Evolutionary conservation across 768 basidiomycete genomes (phyloP), one percentile per base, ranked within the genome.

Genomic region (Suillus fuscotomentosus): DNA sequence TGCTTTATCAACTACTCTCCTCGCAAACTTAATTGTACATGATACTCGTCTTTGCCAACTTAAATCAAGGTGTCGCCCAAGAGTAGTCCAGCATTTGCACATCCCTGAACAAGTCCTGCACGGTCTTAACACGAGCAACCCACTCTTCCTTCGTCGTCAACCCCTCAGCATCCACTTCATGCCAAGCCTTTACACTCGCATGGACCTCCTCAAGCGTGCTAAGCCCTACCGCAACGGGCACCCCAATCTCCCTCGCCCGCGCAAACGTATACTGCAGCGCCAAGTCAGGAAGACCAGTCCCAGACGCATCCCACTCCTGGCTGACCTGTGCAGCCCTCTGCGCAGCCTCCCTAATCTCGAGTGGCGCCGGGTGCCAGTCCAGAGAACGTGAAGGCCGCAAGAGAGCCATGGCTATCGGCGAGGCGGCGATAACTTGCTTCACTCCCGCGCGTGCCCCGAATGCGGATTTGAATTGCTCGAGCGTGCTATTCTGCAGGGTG

Each of bases 321-420:
- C 73, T 72, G 27, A 64, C 70, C 8, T 71, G 66, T 15, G 72
- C 63, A 0, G 84, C 85, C 10, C 76, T 72, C 22, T 69, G 64
- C 9, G 80, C 81, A 0, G 84, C 86, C 14, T 76, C 74, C 34
- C 71, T 79, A 47, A 92, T 65, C 14, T 70, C 76, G 15, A 39
- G 39, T 22, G 92, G 83, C 7, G 92, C 91, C 17, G 93, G 92
- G 71, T 95, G 92, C 94, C 36, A 38, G 2, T 93, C 95, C 3
- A 74, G 14, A 1, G 90, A 89, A 3, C 83, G 81, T 1, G 72
- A 73, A 10, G 79, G 75, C 0, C 87, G 86, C 41, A 96, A 82
- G 3, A 95, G 83, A 0, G 89, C 89, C 94, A 95, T 95, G 72
- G 85, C 88, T 60, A 96, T 80, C 9, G 94, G 94, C 2, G 93